Evolutionary conservation across 1,284 basidiomycete species (phyloP).

Genomic region (Porodaedalea pini): DNA sequence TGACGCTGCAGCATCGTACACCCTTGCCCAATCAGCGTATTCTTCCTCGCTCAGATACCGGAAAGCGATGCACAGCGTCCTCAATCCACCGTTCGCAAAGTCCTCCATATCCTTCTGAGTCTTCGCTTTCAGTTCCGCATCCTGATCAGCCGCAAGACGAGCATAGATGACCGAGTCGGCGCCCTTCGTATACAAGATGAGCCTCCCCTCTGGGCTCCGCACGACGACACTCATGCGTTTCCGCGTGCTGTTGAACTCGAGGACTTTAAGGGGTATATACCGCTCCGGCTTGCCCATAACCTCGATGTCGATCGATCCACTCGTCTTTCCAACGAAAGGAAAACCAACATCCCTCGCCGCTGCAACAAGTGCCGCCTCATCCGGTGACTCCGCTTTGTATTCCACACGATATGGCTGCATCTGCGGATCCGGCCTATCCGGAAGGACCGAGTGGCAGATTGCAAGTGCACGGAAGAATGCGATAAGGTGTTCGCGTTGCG

Average conservation of each 20-base stretch:
- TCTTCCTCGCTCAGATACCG: conserved; percentile 79
- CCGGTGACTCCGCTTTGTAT: conserved; percentile 95
- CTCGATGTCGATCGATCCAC: conserved; percentile 82
- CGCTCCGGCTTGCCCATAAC: conserved; percentile 86
- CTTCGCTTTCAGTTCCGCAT: conserved; percentile 68
- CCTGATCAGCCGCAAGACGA: conserved; percentile 73
- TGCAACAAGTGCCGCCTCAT: conserved; percentile 91
- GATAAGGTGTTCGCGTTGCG: conserved; percentile 67
- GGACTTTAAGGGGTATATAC: conserved; percentile 74
- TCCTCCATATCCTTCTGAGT: conserved; percentile 87
- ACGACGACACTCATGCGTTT: conserved; percentile 94
- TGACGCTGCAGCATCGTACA: conserved; percentile 79
- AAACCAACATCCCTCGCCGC: conserved; percentile 93
- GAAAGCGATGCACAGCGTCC: conserved; percentile 90
- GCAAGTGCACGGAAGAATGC: conserved; percentile 91
- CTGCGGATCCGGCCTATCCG: conserved; percentile 68
- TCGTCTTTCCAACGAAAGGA: conserved; percentile 79
- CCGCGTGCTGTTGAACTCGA: conserved; percentile 92
- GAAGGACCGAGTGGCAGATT: conserved; percentile 87
- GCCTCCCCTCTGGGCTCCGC: conserved; percentile 75
- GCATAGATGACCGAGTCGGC: conserved; percentile 94
- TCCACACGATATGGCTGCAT: conserved; percentile 67
- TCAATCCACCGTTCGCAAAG: conserved; percentile 89
- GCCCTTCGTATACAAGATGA: conserved; percentile 93
- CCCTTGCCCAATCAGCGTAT: conserved; percentile 77